Conservation (phyloP, 2,329 filamentous ascomycete species). For the Trichoderma asperellum region DNA sequence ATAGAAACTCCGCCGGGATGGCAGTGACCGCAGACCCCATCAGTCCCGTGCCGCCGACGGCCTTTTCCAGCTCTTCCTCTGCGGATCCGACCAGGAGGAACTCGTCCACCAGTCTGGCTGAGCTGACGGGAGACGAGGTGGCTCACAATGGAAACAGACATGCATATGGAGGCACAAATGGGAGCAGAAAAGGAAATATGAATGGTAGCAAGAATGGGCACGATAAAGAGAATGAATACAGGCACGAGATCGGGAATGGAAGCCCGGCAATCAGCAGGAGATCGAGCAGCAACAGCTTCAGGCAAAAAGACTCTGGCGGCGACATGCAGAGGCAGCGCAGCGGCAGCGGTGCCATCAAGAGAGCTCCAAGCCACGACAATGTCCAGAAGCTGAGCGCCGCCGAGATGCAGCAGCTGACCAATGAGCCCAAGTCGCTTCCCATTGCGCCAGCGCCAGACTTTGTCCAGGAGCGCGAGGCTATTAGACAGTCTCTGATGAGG, state of each 20-base stretch:
- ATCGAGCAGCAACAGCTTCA: constrained; percentile 1
- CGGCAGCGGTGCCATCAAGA: constrained; percentile 39
- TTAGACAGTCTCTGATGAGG: constrained; percentile 38
- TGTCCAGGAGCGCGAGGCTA: constrained; percentile 38
- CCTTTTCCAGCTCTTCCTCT: constrained; percentile 27
- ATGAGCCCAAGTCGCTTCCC: constrained; percentile 61
- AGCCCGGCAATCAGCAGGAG: not conserved
- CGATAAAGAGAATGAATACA: not conserved
- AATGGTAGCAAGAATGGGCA: not conserved
- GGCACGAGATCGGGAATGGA: not conserved
- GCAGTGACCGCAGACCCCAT: constrained; percentile 35
- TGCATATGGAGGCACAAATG: not conserved
- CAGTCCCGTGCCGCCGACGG: constrained; percentile 30
- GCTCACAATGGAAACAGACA: not conserved
- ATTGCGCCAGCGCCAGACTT: constrained; percentile 48
- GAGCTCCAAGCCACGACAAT: constrained; percentile 45
- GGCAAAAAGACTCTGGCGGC: not conserved
- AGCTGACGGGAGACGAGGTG: constrained; percentile 4
- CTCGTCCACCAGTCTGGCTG: constrained; percentile 13
- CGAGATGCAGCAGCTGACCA: constrained; percentile 62
- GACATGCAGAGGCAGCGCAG: constrained; percentile 22
- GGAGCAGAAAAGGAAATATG: not conserved
- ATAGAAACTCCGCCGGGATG: constrained; percentile 31
- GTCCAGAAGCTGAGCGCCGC: constrained; percentile 60
- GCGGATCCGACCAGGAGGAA: not conserved